Base-by-base conservation (phyloP, 108 stramenopile genomes). In the Cyclotella distinguenda region DNA sequence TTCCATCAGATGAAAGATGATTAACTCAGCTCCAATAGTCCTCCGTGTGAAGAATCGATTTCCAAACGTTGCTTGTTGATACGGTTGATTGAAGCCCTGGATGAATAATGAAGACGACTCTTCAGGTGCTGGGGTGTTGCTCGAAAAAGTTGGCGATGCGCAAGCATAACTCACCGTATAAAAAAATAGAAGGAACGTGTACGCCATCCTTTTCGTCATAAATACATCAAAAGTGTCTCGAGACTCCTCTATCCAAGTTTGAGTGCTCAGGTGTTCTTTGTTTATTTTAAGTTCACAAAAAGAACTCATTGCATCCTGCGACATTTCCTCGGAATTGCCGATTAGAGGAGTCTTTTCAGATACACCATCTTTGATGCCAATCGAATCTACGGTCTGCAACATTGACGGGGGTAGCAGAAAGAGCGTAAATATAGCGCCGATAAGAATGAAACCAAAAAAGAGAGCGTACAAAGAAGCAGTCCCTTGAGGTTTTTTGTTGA, bases 71-170 rank as follows among this genome's bases (percentile, higher is more conserved):
- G 68, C 70, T 43, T 76, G 77, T 55, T 84, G 83, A 56, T 84
- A 84, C 18, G 83, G 83, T 68, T 84, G 83, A 63, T 81, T 81
- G 58, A 65, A 84, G 30, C 83, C 83, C 68, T 69, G n/a, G n/a
- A n/a, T n/a, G n/a, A n/a, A n/a, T n/a, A n/a, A n/a, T n/a, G n/a
- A n/a, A n/a, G n/a, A n/a, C n/a, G n/a, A n/a, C n/a, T n/a, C n/a
- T n/a, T n/a, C n/a, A n/a, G n/a, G n/a, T n/a, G n/a, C n/a, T n/a
- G n/a, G n/a, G n/a, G n/a, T n/a, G n/a, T n/a, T n/a, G n/a, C n/a
- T n/a, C n/a, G n/a, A n/a, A 21, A 39, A 25, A 22, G 0, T 3
- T 27, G 15, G 13, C 8, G 15, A 28, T 38, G 28, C 12, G 16
- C 6, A 36, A n/a, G n/a, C n/a, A n/a, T n/a, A n/a, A 59, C 68